Evolutionary conservation across 805 yeast species (phyloP).

Genomic region (Candida gorgasii): DNA sequence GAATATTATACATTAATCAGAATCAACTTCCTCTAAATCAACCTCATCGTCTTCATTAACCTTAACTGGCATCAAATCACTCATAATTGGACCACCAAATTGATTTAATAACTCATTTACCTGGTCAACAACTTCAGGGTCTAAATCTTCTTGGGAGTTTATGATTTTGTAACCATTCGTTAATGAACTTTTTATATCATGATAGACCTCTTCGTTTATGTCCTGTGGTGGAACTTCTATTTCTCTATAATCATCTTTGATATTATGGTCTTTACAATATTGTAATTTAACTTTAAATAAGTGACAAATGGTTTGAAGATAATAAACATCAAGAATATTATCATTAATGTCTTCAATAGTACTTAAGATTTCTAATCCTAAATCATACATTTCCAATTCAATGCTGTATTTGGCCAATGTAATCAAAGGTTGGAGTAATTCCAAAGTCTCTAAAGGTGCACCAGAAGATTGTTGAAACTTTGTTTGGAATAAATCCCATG

Average conservation of each 20-base stretch:
- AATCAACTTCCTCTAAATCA: slow-evolving; percentile 32
- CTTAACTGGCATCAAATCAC: slow-evolving; percentile 33
- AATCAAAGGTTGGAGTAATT: slow-evolving; percentile 69
- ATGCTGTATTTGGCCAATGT: slow-evolving; percentile 73
- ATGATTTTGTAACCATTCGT: slow-evolving; percentile 46
- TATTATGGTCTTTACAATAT: slow-evolving; percentile 33
- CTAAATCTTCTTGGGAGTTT: slow-evolving; percentile 41
- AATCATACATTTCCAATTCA: slow-evolving; percentile 73
- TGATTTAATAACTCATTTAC: slow-evolving; percentile 50
- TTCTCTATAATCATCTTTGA: slow-evolving; percentile 43
- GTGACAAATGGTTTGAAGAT: slow-evolving; percentile 79
- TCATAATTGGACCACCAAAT: slow-evolving; percentile 63
- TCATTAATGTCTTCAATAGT: slow-evolving; percentile 79
- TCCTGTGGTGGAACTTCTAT: slow-evolving; percentile 17
- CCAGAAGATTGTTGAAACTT: slow-evolving; percentile 38
- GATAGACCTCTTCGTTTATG: slow-evolving; percentile 31
- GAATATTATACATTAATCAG: slow-evolving; percentile 20
- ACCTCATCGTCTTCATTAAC: slow-evolving; percentile 47
- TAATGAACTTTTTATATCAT: slow-evolving; percentile 46
- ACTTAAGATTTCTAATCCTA: slow-evolving; percentile 63
- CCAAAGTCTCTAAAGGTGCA: slow-evolving; percentile 51
- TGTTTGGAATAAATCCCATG: slow-evolving; percentile 69
- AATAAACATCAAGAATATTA: slow-evolving; percentile 75
- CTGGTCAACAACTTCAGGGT: slow-evolving; percentile 60
- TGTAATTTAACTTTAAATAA: slow-evolving; percentile 41